Evolutionary conservation across 129 eudicot genomes (phyloP).

Genomic region (Chrysanthemum seticuspe): DNA sequence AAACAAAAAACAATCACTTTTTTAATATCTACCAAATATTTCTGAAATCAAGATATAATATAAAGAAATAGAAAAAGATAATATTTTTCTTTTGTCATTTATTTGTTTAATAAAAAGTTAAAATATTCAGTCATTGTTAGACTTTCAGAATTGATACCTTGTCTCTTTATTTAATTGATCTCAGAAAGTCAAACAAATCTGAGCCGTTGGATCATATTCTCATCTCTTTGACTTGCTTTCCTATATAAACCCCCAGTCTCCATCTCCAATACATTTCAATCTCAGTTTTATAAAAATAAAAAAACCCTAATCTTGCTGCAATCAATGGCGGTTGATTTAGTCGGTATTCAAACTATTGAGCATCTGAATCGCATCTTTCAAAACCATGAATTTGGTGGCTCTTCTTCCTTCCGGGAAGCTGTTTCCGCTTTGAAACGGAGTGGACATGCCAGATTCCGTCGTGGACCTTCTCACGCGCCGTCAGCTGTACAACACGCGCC

Average conservation of each 20-base stretch:
- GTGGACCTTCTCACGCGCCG: constrained; percentile 38
- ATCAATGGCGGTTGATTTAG: constrained; percentile 44
- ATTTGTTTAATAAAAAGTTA: constrained; percentile 6
- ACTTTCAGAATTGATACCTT: constrained; percentile 35
- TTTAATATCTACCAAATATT: neutral
- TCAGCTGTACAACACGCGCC: neutral
- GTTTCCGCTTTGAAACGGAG: constrained; percentile 48
- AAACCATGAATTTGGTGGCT: constrained; percentile 38
- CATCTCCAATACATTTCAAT: constrained; percentile 21
- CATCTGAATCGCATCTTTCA: constrained; percentile 38
- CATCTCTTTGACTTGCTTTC: constrained; percentile 28
- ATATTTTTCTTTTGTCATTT: neutral
- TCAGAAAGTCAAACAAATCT: constrained; percentile 37
- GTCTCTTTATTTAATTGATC: constrained; percentile 25
- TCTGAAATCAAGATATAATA: constrained; percentile 7
- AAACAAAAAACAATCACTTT: neutral
- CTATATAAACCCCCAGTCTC: constrained; percentile 23
- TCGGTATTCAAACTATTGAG: constrained; percentile 28
- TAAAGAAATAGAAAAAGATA: too few species aligned
- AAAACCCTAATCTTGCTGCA: neutral
- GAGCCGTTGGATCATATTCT: constrained; percentile 24
- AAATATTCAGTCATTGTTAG: constrained; percentile 30
- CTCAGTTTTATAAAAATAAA: neutral
- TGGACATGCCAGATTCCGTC: constrained; percentile 85
- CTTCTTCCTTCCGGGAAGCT: constrained; percentile 33